Percentiles rank a stretch among this genome's conserved stretches.
Evolutionary conservation across 495 filamentous ascomycete genomes (phyloP).

Genomic region (Clohesyomyces aquaticus): DNA sequence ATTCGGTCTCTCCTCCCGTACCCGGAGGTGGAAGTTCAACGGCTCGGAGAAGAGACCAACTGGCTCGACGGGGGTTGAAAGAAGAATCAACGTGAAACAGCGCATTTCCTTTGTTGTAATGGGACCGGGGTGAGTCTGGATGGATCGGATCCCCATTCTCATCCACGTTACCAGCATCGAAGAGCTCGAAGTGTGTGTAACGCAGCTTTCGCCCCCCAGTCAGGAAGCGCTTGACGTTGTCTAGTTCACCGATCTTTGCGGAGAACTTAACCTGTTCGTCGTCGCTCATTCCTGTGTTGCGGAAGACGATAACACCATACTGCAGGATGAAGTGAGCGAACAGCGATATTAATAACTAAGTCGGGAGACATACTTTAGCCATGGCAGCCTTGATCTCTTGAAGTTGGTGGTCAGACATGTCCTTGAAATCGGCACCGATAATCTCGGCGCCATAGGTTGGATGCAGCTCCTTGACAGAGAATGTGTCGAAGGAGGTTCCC

Average conservation of each 20-base stretch:
- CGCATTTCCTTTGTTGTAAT: conserved; percentile 51
- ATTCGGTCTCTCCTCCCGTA: conserved; percentile 60
- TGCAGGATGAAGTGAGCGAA: conserved; percentile 31
- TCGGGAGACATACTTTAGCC: conserved; percentile 50
- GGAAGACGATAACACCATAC: conserved; percentile 63
- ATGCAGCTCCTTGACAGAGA: conserved; percentile 53
- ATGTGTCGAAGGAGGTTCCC: conserved; percentile 40
- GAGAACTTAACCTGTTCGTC: conserved; percentile 59
- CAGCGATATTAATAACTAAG: not conserved
- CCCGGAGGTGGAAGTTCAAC: conserved; percentile 55
- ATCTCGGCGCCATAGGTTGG: conserved; percentile 61
- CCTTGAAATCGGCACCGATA: conserved; percentile 55
- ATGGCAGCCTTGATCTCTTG: conserved; percentile 54
- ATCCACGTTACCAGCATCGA: conserved; percentile 63
- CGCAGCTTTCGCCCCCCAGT: conserved; percentile 52
- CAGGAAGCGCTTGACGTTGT: conserved; percentile 62
- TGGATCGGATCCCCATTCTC: conserved; percentile 49
- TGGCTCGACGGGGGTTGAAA: conserved; percentile 64
- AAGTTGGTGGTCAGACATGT: conserved; percentile 53
- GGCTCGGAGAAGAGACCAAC: conserved; percentile 58
- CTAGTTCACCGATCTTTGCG: conserved; percentile 59
- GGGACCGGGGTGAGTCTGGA: conserved; percentile 45
- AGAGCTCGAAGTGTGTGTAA: conserved; percentile 56
- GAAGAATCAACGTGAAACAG: conserved; percentile 64
- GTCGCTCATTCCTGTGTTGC: conserved; percentile 57